Conservation (phyloP, 2,329 filamentous ascomycete species). For the Botrytis sinoallii region DNA sequence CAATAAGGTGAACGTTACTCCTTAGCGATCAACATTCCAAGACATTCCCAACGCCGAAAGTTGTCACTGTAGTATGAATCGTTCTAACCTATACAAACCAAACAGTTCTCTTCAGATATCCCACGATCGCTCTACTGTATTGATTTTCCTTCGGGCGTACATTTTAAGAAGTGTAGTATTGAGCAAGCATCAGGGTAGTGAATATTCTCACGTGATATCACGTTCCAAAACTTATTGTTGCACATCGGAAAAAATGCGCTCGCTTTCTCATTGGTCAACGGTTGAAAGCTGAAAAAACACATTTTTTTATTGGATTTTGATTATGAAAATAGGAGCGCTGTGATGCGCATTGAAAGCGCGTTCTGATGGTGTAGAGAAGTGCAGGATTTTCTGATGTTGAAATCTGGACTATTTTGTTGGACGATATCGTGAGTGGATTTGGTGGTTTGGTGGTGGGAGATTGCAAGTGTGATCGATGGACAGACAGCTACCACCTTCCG, state of each 20-base stretch:
- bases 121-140: background rate
- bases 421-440: too few relatives aligned
- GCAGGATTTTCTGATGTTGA: background rate
- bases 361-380: too few relatives aligned
- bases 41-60: background rate
- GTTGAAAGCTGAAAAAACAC: background rate
- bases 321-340: background rate
- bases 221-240: background rate
- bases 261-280: background rate
- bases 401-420: background rate
- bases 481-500: background rate
- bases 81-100: background rate
- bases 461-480: rapidly evolving
- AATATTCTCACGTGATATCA: background rate
- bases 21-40: background rate
- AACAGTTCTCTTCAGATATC: rapidly evolving
- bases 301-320: rapidly evolving
- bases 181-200: background rate
- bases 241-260: conserved; percentile 11
- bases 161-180: background rate
- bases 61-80: rapidly evolving
- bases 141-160: background rate
- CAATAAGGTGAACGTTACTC: background rate
- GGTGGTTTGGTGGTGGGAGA: background rate
- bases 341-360: background rate